Percentiles rank a stretch among this genome's conserved stretches.
phyloP scores from a whole-genome alignment of 2,329 filamentous ascomycete species.

The Salinomyces thailandicus region DNA sequence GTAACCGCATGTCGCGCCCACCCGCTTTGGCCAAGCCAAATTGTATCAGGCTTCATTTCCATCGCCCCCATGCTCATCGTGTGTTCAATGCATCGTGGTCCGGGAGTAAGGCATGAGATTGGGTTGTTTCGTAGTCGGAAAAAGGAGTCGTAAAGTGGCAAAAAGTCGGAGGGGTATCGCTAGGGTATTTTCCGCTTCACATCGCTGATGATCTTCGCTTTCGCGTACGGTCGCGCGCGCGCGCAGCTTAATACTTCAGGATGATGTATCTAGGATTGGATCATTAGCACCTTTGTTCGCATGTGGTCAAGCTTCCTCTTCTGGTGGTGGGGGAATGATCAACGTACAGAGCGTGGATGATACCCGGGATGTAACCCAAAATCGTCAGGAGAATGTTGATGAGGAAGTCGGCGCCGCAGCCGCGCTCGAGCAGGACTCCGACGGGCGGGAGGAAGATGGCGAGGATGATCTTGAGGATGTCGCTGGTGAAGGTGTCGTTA shows the following conservation, averaged over 20 bases:
- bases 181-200: too few relatives aligned
- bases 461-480: constrained; percentile 75
- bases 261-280: constrained; percentile 60
- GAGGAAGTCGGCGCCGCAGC: constrained; percentile 74
- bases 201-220: too few relatives aligned
- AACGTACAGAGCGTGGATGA: constrained; percentile 79
- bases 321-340: background rate
- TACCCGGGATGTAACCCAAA: constrained; percentile 49
- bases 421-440: constrained; percentile 88
- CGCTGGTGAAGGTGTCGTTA: constrained; percentile 35
- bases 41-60: too few relatives aligned
- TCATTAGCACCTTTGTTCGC: background rate
- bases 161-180: background rate
- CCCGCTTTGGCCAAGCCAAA: too few relatives aligned
- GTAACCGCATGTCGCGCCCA: too few relatives aligned
- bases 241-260: constrained; percentile 71
- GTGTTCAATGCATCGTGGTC: background rate
- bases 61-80: too few relatives aligned
- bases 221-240: too few relatives aligned
- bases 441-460: constrained; percentile 82
- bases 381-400: constrained; percentile 85
- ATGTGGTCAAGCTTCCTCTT: background rate
- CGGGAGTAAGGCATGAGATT: too few relatives aligned
- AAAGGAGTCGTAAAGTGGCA: too few relatives aligned
- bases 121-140: too few relatives aligned